A percentile compares a stretch with the other conserved stretches of the same genome.
phyloP scores from a whole-genome alignment of 2,329 filamentous ascomycete genomes.

The Arthroderma uncinatum region DNA sequence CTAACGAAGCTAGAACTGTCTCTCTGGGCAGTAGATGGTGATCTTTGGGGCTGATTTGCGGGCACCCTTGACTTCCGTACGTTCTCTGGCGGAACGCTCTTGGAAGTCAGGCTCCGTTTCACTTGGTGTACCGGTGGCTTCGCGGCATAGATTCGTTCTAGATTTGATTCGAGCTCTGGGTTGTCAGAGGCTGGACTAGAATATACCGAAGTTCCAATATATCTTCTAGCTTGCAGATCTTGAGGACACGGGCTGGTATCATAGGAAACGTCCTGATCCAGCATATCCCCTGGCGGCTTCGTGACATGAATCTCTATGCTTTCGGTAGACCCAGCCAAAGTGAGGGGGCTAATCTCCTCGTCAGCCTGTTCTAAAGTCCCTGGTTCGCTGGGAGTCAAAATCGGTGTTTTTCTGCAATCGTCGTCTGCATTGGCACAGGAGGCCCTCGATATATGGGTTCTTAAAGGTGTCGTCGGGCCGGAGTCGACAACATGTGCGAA shows the following conservation, averaged over 20 bases:
- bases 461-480: neutral
- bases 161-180: neutral
- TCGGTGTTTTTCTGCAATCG: neutral
- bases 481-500: neutral
- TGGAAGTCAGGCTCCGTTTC: neutral
- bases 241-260: neutral
- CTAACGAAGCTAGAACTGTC: conserved; percentile 3
- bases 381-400: neutral
- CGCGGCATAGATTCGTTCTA: neutral
- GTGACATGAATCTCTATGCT: neutral
- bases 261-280: neutral
- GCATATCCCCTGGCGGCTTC: neutral
- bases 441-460: neutral
- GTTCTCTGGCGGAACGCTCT: conserved; percentile 1
- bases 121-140: neutral
- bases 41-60: neutral
- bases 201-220: conserved; percentile 1
- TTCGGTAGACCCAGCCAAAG: neutral
- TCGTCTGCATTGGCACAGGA: neutral
- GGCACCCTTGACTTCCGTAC: neutral
- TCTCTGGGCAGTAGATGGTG: neutral
- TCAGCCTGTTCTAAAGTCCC: neutral
- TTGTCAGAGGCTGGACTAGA: neutral
- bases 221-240: neutral
- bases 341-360: neutral